Evolutionary conservation across 2,329 filamentous ascomycete species (phyloP), one percentile per base, ranked within the genome.

Genomic region (Colletotrichum tabaci): DNA sequence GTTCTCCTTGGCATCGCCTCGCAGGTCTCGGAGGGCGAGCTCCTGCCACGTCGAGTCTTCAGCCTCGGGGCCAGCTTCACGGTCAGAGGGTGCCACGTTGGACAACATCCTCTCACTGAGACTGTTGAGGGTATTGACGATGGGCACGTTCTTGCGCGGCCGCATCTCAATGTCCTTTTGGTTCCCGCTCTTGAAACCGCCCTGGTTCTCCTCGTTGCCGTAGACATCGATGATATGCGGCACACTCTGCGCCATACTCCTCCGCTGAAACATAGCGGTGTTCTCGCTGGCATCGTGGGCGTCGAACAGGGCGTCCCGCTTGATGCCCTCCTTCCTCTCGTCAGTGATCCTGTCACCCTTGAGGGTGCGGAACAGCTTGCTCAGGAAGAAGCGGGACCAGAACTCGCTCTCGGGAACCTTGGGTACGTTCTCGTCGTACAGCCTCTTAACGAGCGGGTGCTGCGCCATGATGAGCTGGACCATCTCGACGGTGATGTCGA

Each of bases 381-480:
- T 98, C 73, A 95, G 90, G 80, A 99, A 98, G 83, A 99, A 99
- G 16, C 94, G 89, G 7, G 93, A 93, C 95, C 96, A 99, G 79
- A 99, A 99, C 61, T 94, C 91, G 67, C 87, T 87, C 77, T 97
- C 94, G 35, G 88, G 90, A 49, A 97, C 82, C 71, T 93, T 93
- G 6, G 94, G 95, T 0, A 98, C 95, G 75, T 95, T 94, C 79
- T 98, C 95, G 78, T 98, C 94, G 81, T 98, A 98, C 8, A 97
- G 93, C 23, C 91, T 90, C 79, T 94, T 93, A 71, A 99, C 92
- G 0, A 99, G 86, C 2, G 96, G 95, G 81, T 99, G 96, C 80
- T 98, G 96, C 72, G 89, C 91, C 82, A 99, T 95, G 64, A 99
- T 96, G 78, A 97, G 90, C 78, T 95, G 93, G 62, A 98, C 94